phyloP scores from a whole-genome alignment of 2,329 filamentous ascomycete species.

The Ophiostoma australiae region DNA sequence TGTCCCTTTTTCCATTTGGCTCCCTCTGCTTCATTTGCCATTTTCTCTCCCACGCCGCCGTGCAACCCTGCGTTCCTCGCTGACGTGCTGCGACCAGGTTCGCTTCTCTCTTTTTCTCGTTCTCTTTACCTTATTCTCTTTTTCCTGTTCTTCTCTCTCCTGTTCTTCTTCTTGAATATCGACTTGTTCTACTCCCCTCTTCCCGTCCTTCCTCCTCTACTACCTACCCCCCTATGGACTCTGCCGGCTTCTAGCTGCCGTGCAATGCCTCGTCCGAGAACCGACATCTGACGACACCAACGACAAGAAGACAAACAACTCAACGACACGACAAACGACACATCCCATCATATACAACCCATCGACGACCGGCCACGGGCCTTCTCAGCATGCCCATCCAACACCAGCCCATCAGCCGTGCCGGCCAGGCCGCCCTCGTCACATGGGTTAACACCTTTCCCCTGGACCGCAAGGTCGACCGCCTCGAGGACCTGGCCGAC shows the following conservation, averaged over 20 bases:
- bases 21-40: neutral
- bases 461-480: slow-evolving; percentile 43
- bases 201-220: neutral
- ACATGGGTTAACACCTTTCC: slow-evolving; percentile 51
- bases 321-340: neutral
- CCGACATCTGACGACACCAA: neutral
- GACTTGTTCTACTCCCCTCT: neutral
- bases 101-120: neutral
- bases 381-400: slow-evolving; percentile 30
- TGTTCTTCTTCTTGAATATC: neutral
- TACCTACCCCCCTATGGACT: neutral
- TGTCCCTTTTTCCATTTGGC: slow-evolving; percentile 6
- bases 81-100: slow-evolving; percentile 17
- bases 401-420: slow-evolving; percentile 37
- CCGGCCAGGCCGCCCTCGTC: slow-evolving; percentile 51
- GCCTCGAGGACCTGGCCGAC: slow-evolving; percentile 50
- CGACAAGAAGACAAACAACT: neutral
- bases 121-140: neutral
- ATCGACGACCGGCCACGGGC: neutral
- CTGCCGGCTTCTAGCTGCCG: slow-evolving; percentile 7
- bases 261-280: slow-evolving; percentile 6
- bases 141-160: neutral
- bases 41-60: slow-evolving; percentile 5
- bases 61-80: slow-evolving; percentile 11
- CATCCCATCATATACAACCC: neutral